Evolutionary conservation across 2,329 filamentous ascomycete species (phyloP), one percentile per base, ranked within the genome.

Genomic region (Trichoderma pleuroti): DNA sequence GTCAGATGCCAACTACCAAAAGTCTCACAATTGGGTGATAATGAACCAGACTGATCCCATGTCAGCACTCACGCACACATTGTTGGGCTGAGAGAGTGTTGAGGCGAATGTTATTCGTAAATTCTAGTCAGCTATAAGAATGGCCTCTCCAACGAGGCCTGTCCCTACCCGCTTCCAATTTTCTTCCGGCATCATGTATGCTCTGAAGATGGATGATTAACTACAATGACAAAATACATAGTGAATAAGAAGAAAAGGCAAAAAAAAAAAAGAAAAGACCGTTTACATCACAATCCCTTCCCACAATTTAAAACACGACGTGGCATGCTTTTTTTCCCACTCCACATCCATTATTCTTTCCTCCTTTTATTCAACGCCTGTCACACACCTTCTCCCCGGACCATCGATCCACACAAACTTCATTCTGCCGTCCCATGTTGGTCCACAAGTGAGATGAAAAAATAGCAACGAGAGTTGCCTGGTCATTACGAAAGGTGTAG

Each of bases 211-310:
- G n/a, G 26, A 36, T 49, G 66, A 52, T 21, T 49, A 61, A 11
- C 56, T 68, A 52, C 66, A 68, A 26, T 68, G 28, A 61, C 30
- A 57, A 68, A 68, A 68, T 60, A 68, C 54, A 68, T 42, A n/a
- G 46, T 49, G 11, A 26, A 32, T 52, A 52, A 49, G 16, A 57
- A 49, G 42, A 36, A 26, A 46, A 57, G 54, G 24, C 34, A 56
- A 32, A 30, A 68, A 21, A 16, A 21, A 62, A 46, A 26, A 21
- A 62, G 32, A 26, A 30, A 49, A 60, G 56, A 68, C 46, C 66
- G 46, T 61, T 52, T 61, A 68, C 42, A 39, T 68, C 39, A 36
- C 56, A 28, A 60, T 68, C 36, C 42, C 16, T 60, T 49, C 30
- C 34, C 54, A 21, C 7, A 12, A 14, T 14, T 21, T 32, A 5